Percentiles rank a stretch among this genome's conserved stretches.
These are phyloP conservation scores for Xerocomus amazonicus DNA, from an alignment of 1,284 basidiomycete species.

Conservation along the genomic window DNA sequence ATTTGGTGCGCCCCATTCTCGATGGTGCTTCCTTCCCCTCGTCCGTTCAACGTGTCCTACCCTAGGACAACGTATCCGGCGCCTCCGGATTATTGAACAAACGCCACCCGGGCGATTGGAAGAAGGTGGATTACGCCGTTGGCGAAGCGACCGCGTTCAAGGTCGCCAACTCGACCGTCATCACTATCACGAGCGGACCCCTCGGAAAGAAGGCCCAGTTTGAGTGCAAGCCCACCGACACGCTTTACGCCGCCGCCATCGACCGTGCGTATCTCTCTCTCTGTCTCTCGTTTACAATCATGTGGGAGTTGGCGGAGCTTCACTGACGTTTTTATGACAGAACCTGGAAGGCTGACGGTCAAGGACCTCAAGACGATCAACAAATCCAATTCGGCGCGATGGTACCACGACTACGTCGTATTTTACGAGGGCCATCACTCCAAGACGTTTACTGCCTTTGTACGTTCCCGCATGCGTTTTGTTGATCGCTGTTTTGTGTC, in stretches of 20 bases:
- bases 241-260: not conserved
- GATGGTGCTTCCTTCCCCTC: no score
- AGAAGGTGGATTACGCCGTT: not conserved
- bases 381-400: not conserved
- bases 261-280: not conserved
- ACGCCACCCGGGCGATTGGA: not conserved
- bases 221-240: not conserved
- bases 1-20: not conserved
- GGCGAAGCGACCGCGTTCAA: not conserved
- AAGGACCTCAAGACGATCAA: not conserved
- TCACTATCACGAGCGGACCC: not conserved
- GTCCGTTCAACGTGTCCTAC: not conserved
- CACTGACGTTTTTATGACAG: not conserved
- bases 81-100: not conserved
- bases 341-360: not conserved
- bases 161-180: not conserved
- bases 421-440: not conserved
- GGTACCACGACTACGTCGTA: conserved; percentile 1
- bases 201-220: not conserved
- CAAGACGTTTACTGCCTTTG: not conserved
- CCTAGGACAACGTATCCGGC: not conserved
- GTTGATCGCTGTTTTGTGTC: not conserved
- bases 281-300: not conserved
- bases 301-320: no score
- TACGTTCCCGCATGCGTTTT: no score